These are phyloP conservation scores for Umbelopsis sp. DNA, from an alignment of 192 early-diverging fungal species.

Conservation along the genomic window DNA sequence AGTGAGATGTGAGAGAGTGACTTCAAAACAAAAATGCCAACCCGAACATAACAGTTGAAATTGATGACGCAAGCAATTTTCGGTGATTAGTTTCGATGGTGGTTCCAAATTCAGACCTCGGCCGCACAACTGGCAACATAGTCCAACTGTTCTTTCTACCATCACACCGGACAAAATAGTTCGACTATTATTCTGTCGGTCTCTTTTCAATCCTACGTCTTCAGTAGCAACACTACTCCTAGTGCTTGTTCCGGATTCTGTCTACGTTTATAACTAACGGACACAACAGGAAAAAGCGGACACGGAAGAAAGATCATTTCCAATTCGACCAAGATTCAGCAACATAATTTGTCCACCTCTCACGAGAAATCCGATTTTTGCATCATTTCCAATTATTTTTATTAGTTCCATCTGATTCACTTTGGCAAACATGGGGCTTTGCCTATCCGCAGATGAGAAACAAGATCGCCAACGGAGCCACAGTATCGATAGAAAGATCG, in stretches of 20 bases:
- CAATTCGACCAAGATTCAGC: too few species aligned
- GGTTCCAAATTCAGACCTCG: too few species aligned
- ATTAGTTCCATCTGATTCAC: background rate
- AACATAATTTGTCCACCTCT: too few species aligned
- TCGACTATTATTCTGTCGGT: background rate
- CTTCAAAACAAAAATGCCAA: background rate
- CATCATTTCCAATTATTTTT: background rate
- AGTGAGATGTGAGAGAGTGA: slow-evolving; percentile 9
- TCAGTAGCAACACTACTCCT: background rate
- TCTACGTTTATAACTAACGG: too few species aligned
- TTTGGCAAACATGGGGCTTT: slow-evolving; percentile 25
- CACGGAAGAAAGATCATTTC: background rate
- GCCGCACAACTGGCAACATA: too few species aligned
- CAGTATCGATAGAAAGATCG: slow-evolving; percentile 62
- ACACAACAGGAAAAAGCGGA: background rate
- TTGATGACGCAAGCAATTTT: slow-evolving; percentile 16
- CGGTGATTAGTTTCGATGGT: too few species aligned
- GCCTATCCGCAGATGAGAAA: slow-evolving; percentile 28
- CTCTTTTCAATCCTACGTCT: background rate
- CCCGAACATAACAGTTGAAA: background rate
- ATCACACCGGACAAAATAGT: background rate
- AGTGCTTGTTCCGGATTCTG: background rate
- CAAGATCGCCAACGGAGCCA: slow-evolving; percentile 45
- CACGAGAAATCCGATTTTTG: background rate
- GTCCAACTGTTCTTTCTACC: background rate